Conservation (phyloP, 1,139 yeast species). For the Debaryomyces nepalensis region DNA sequence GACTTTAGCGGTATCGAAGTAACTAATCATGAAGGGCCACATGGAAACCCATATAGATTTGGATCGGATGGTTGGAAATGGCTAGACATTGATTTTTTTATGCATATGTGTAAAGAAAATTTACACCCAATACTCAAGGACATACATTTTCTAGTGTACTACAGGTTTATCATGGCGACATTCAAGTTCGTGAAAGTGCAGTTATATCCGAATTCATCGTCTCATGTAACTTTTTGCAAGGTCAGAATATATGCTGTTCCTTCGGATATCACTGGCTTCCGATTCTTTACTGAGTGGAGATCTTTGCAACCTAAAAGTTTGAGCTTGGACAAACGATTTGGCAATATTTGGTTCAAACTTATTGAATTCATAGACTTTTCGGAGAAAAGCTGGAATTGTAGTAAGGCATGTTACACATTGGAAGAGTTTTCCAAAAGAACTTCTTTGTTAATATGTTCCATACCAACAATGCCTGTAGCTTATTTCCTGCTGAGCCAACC, state of each 20-base stretch:
- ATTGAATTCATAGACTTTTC: slow-evolving; percentile 13
- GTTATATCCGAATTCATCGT: neutral
- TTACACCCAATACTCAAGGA: slow-evolving; percentile 33
- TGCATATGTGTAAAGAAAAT: slow-evolving; percentile 16
- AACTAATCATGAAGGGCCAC: slow-evolving; percentile 11
- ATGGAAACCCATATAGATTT: slow-evolving; percentile 18
- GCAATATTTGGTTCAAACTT: slow-evolving; percentile 29
- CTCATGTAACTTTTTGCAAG: slow-evolving; percentile 25
- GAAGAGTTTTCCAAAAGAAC: neutral
- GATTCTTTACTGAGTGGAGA: slow-evolving; percentile 40
- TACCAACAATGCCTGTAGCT: neutral
- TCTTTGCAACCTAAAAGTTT: slow-evolving; percentile 20
- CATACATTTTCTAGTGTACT: slow-evolving; percentile 43
- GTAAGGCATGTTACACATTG: neutral
- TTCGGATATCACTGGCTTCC: slow-evolving; percentile 44
- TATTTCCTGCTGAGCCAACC: neutral
- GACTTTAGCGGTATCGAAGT: slow-evolving; percentile 26
- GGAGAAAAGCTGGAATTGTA: slow-evolving; percentile 6
- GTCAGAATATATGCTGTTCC: slow-evolving; percentile 58
- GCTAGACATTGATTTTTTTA: slow-evolving; percentile 46
- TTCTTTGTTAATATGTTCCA: slow-evolving; percentile 13
- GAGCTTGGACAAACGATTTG: slow-evolving; percentile 32
- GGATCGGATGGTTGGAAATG: slow-evolving; percentile 55
- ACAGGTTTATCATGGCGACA: slow-evolving; percentile 50
- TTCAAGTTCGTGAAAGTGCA: slow-evolving; percentile 31